Conservation (phyloP, 768 basidiomycete genomes). For the Neoboletus subvelutipes region DNA sequence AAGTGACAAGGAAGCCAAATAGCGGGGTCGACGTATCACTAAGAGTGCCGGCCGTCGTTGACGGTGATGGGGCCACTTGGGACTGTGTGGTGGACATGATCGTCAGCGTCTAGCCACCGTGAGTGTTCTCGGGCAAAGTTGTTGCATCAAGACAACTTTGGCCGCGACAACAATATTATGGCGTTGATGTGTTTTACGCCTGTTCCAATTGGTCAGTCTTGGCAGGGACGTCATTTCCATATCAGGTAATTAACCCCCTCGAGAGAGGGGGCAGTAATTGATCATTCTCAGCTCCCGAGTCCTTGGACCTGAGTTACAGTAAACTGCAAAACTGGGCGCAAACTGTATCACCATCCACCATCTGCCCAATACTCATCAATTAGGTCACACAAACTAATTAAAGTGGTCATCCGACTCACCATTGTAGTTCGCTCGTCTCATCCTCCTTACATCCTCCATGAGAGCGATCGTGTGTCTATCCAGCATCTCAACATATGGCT, state of each 20-base stretch:
- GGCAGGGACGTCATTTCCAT: slow-evolving; percentile 1
- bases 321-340: background rate
- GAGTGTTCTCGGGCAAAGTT: slow-evolving; percentile 17
- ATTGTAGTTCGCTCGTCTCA: slow-evolving; percentile 18
- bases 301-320: background rate
- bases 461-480: slow-evolving; percentile 59
- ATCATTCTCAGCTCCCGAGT: background rate
- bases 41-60: slow-evolving; percentile 2
- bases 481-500: slow-evolving; percentile 86
- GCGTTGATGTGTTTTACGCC: background rate
- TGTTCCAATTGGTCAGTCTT: slow-evolving; percentile 19
- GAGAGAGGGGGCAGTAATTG: background rate
- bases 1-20: slow-evolving; percentile 33
- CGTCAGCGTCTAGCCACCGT: slow-evolving; percentile 7
- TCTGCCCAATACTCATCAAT: slow-evolving; percentile 14
- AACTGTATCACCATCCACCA: slow-evolving; percentile 26
- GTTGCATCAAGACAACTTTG: background rate
- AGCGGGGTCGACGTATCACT: slow-evolving; percentile 26
- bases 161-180: background rate
- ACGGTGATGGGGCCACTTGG: background rate
- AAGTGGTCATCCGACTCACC: slow-evolving; percentile 10
- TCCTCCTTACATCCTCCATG: slow-evolving; percentile 31
- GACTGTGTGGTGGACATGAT: slow-evolving; percentile 25
- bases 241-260: slow-evolving; percentile 2
- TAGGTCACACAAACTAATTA: background rate